Evolutionary conservation across 768 basidiomycete species (phyloP), one percentile per base, ranked within the genome.

Genomic region (Boletus sensibilis): DNA sequence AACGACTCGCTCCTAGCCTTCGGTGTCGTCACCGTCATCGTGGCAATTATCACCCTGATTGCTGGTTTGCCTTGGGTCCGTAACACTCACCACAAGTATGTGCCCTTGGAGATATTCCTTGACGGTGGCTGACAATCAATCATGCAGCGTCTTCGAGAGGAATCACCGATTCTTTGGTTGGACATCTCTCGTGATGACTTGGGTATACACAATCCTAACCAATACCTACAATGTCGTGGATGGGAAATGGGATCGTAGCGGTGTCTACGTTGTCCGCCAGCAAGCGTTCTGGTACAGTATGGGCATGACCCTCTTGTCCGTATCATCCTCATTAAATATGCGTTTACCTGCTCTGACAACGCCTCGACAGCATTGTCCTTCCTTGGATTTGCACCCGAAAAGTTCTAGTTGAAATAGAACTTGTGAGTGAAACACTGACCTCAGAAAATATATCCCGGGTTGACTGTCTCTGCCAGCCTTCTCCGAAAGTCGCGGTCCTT

Each of bases 111-210:
- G 16, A 38, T 18, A 38, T 50, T 46, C 16, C 18, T 47, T 35
- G 10, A 9, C 12, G 7, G 8, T 43, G 25, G 13, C 45, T 52
- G 20, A 57, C 42, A 53, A 23, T 20, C 43, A 11, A 41, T 35
- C 29, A 5, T 47, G 10, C 55, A 90, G 87, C 66, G 81, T 90
- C 20, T 92, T 92, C 61, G 89, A 92, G 69, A 82, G 88, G 50
- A 84, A 88, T 59, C 89, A 92, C 68, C 82, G 90, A 11, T 90
- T 91, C 72, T 76, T 87, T 53, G 90, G 89, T 40, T 92, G 90
- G 88, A 74, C 79, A 13, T 76, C 82, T n/a, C 72, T 86, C 38
- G 68, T 78, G 53, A 76, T 73, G 60, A 82, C 78, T 25, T 84
- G 89, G 87, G 70, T 79, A 5, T 88, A 86, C 72, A 84, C 88